These are phyloP conservation scores for Paecilomyces sp. DNA, from an alignment of 2,329 filamentous ascomycete species.

Conservation along the genomic window DNA sequence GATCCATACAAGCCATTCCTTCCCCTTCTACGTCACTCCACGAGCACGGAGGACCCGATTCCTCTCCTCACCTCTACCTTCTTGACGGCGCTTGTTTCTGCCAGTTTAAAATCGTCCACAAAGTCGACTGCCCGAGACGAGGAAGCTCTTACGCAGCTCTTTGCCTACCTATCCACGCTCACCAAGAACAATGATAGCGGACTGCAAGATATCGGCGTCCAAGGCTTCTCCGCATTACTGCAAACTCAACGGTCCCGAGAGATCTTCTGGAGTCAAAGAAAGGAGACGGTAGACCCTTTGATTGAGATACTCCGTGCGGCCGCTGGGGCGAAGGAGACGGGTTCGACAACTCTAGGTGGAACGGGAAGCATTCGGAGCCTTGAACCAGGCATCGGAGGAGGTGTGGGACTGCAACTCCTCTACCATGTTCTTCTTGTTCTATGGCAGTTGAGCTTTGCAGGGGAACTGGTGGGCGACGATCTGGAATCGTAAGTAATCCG, in stretches of 20 bases:
- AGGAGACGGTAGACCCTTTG: conserved; percentile 75
- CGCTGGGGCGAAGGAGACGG: conserved; percentile 64
- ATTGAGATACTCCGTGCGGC: conserved; percentile 71
- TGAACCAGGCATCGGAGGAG: conserved; percentile 58
- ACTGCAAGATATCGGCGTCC: conserved; percentile 90
- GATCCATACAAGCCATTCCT: conserved; percentile 70
- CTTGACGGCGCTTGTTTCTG: conserved; percentile 68
- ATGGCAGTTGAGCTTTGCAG: conserved; percentile 96
- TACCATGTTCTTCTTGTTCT: conserved; percentile 91
- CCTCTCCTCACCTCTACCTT: conserved; percentile 85
- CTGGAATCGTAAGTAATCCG: conserved; percentile 67
- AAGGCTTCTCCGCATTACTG: conserved; percentile 79
- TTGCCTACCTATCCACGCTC: conserved; percentile 77
- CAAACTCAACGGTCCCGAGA: conserved; percentile 66
- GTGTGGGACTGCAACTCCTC: conserved; percentile 83
- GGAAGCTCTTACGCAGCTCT: conserved; percentile 71
- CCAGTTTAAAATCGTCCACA: conserved; percentile 54
- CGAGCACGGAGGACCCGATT: conserved; percentile 77
- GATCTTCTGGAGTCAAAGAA: conserved; percentile 85
- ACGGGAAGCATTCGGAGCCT: conserved; percentile 57
- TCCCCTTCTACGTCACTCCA: conserved; percentile 75
- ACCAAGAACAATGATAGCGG: conserved; percentile 81
- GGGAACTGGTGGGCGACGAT: conserved; percentile 61
- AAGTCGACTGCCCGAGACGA: conserved; percentile 56
- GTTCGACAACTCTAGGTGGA: conserved; percentile 51